Percentiles rank a stretch among this genome's conserved stretches.
Evolutionary conservation across 2,329 filamentous ascomycete genomes (phyloP).

Genomic region (Venturiaceae sp.): DNA sequence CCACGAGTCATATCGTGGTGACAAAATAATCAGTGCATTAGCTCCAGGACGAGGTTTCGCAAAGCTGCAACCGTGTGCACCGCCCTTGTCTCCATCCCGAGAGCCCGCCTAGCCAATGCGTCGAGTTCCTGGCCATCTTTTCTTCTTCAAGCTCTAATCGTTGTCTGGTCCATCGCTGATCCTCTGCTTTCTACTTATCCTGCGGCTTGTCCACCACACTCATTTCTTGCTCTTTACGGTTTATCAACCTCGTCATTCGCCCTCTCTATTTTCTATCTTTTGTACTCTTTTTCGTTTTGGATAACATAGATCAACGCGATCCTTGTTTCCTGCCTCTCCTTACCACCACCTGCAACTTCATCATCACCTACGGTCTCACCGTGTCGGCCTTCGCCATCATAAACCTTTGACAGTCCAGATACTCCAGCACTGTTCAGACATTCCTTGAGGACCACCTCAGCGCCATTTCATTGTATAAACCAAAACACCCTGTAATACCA

Average conservation of each 20-base stretch:
- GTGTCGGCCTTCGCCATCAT: neutral
- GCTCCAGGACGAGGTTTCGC: conserved; percentile 21
- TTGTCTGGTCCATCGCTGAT: conserved; percentile 28
- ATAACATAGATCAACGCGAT: conserved; percentile 10
- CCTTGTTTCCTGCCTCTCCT: conserved; percentile 28
- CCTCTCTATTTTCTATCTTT: conserved; percentile 24
- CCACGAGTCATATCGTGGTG: conserved; percentile 12
- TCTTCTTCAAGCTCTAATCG: conserved; percentile 28
- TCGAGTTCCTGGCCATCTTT: conserved; percentile 29
- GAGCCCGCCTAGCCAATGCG: neutral
- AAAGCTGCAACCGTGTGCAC: conserved; percentile 16
- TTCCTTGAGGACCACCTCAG: conserved; percentile 18
- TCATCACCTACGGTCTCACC: conserved; percentile 9
- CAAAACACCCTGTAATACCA: neutral
- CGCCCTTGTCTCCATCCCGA: conserved; percentile 6
- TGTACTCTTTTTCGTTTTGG: conserved; percentile 17
- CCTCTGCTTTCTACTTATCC: conserved; percentile 27
- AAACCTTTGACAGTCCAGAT: conserved; percentile 5
- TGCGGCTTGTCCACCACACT: conserved; percentile 22
- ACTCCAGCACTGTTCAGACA: conserved; percentile 28
- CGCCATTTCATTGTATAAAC: neutral
- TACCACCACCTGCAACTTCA: conserved; percentile 17
- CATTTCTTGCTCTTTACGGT: conserved; percentile 26
- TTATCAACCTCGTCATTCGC: conserved; percentile 32
- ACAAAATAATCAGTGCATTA: conserved; percentile 23